Evolutionary conservation across 345 rosid species (phyloP), one percentile per base, ranked within the genome.

Genomic region (Chamaenerion angustifolium): DNA sequence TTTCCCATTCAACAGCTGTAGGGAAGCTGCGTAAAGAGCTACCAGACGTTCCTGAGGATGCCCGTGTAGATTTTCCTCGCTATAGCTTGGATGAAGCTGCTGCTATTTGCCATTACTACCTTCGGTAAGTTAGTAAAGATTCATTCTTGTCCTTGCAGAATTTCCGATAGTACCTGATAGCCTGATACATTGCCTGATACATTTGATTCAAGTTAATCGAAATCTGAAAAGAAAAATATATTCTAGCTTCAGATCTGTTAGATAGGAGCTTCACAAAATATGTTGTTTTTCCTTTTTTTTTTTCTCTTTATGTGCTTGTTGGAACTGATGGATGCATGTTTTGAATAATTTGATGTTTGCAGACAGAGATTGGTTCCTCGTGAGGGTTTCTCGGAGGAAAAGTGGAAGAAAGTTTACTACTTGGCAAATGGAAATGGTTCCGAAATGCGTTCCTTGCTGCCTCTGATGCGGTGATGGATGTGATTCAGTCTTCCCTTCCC

Each of bases 1-100:
- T 84, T 73, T 80, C 95, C 44, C 83, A 87, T 65, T 92, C 98
- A 68, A 87, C 93, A 12, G 96, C 98, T 37, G 95, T 87, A 27
- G 96, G 95, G 43, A 92, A 87, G 66, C 79, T 92, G 56, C 93
- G 90, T 5, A 57, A 72, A 76, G 82, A 87, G 56, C 69, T 87
- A 61, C 98, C 98, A 60, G 87, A 92, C 71, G 90, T 87, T 61
- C 95, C 98, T 15, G 63, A 49, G 25, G 93, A 68, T 72, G 88
- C 95, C 17, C 98, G 93, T 49, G 64, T 67, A 45, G 49, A 64
- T 46, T 68, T 84, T 52, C 77, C 88, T 52, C 96, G 95, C 13
- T 87, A 92, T 47, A 46, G 54, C 51, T 51, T 81, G 60, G 84
- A 85, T 15, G 98, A 92, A 76, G 96, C 98, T 53, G 90, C 74